A percentile compares a stretch with the other conserved stretches of the same genome.
phyloP scores from a whole-genome alignment of 768 basidiomycete species.

The Lentinus tigrinus region DNA sequence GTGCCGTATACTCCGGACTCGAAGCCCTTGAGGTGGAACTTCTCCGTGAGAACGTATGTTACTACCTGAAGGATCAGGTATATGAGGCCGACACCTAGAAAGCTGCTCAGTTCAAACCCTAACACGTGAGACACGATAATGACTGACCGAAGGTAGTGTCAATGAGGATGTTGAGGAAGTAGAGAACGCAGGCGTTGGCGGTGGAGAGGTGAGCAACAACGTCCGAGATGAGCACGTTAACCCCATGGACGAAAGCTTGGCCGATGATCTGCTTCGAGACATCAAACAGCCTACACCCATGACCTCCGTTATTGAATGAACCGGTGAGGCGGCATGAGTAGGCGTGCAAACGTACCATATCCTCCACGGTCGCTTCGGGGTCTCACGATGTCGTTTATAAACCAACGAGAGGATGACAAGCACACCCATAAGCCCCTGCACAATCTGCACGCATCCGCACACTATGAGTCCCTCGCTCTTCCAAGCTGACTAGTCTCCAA shows the following conservation, averaged over 20 bases:
- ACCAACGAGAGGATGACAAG: constrained; percentile 86
- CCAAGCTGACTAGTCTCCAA: neutral
- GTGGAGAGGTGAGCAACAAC: constrained; percentile 66
- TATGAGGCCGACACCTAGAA: constrained; percentile 75
- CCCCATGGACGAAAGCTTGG: constrained; percentile 76
- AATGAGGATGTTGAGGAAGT: constrained; percentile 90
- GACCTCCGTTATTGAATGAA: neutral
- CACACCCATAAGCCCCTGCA: constrained; percentile 87
- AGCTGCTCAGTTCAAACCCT: no score
- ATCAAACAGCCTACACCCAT: constrained; percentile 74
- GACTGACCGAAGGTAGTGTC: constrained; percentile 86
- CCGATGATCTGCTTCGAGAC: constrained; percentile 91
- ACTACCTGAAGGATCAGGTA: constrained; percentile 68
- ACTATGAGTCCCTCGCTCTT: constrained; percentile 1
- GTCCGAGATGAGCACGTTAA: constrained; percentile 79
- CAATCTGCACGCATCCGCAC: constrained; percentile 44
- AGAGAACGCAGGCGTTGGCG: constrained; percentile 86
- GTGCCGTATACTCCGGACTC: constrained; percentile 86
- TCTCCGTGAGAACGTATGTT: constrained; percentile 65
- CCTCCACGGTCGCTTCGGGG: constrained; percentile 82
- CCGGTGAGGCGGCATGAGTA: neutral
- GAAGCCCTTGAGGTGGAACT: constrained; percentile 68
- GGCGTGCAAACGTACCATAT: constrained; percentile 66
- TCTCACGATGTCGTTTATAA: constrained; percentile 85
- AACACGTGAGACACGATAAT: neutral